These are phyloP conservation scores for Aspergillus ellipticus DNA, from an alignment of 495 filamentous ascomycete species.

Conservation along the genomic window DNA sequence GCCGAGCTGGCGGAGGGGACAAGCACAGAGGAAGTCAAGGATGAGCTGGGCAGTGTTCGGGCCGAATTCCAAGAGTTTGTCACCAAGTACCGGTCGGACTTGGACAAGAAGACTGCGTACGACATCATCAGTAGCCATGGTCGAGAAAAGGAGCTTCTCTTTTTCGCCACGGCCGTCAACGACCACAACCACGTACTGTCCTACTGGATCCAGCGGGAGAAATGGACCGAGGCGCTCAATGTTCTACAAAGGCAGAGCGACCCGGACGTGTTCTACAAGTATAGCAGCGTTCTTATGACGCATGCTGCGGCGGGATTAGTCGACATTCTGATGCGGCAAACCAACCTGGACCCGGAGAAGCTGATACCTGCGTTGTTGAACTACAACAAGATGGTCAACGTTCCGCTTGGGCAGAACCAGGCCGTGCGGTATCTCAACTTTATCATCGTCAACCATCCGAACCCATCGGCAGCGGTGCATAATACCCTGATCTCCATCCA, in stretches of 20 bases:
- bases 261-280: constrained; percentile 89
- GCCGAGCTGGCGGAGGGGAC: constrained; percentile 73
- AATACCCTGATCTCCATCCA: constrained; percentile 97
- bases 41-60: constrained; percentile 65
- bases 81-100: constrained; percentile 73
- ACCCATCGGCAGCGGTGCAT: constrained; percentile 85
- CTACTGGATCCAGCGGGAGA: constrained; percentile 96
- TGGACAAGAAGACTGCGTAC: constrained; percentile 89
- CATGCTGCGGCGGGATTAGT: constrained; percentile 78
- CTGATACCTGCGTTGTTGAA: constrained; percentile 90
- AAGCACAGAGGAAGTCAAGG: constrained; percentile 63
- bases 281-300: constrained; percentile 93
- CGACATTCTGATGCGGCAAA: constrained; percentile 90
- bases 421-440: constrained; percentile 91
- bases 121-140: constrained; percentile 95
- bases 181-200: constrained; percentile 93
- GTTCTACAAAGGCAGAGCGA: constrained; percentile 90
- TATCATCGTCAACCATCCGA: constrained; percentile 82
- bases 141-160: constrained; percentile 85
- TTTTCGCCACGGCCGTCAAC: constrained; percentile 79
- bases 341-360: constrained; percentile 78
- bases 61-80: constrained; percentile 86
- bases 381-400: constrained; percentile 69
- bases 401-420: constrained; percentile 69
- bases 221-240: constrained; percentile 84